Conservation (phyloP, 129 eudicot genomes). For the Escallonia rubra region DNA sequence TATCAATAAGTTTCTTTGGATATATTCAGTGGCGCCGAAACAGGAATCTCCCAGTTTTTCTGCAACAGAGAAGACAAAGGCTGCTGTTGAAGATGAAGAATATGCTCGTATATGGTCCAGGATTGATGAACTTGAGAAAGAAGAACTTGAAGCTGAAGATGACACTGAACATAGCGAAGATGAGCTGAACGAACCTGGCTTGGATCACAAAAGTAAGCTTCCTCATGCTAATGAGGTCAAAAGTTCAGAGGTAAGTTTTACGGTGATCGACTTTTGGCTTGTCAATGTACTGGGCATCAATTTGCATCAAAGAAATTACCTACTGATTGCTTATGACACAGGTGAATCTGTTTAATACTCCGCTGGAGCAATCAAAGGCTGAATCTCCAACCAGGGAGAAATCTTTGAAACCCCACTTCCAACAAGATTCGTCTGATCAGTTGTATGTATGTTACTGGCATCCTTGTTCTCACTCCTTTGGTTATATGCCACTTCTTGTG, state of each 20-base stretch:
- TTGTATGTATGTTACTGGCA: constrained; percentile 21
- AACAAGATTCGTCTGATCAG: constrained; percentile 12
- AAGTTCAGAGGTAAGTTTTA: constrained; percentile 30
- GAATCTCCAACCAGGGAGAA: constrained; percentile 9
- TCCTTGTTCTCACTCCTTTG: not conserved
- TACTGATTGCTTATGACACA: not conserved
- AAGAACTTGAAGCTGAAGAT: constrained; percentile 68
- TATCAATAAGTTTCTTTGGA: not conserved
- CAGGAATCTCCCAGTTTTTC: constrained; percentile 5
- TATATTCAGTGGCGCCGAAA: constrained; percentile 15
- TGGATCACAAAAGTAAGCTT: constrained; percentile 16
- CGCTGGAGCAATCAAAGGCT: constrained; percentile 14
- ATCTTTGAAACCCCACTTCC: constrained; percentile 8
- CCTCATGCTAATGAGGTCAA: constrained; percentile 19
- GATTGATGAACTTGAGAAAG: constrained; percentile 82
- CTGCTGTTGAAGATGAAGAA: constrained; percentile 55
- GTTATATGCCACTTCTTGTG: not conserved
- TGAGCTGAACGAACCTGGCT: constrained; percentile 31
- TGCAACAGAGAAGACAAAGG: constrained; percentile 6
- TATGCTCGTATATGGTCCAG: constrained; percentile 59
- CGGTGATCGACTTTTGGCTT: not conserved
- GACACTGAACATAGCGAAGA: constrained; percentile 33
- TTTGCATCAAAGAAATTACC: not conserved
- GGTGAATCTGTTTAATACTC: not conserved
- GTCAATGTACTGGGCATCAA: not conserved